A percentile compares a stretch with the other conserved stretches of the same genome.
Conservation (phyloP, 306 rosid species). For the Ziziphus jujuba region DNA sequence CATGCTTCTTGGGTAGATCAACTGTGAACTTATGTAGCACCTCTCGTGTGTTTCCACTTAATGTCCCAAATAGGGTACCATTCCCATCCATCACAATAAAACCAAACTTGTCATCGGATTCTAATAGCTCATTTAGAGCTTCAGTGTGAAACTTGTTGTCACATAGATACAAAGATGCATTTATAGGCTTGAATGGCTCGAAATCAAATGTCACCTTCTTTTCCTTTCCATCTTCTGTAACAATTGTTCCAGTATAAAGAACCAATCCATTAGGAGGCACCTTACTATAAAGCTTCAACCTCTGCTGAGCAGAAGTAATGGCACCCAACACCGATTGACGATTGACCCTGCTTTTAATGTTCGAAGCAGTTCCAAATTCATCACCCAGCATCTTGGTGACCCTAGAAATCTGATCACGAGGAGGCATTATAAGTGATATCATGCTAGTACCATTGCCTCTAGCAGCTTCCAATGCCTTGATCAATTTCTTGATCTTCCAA, state of each 20-base stretch:
- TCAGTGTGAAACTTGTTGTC: slow-evolving; percentile 91
- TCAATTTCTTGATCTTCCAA: slow-evolving; percentile 92
- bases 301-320: slow-evolving; percentile 86
- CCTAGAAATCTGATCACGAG: slow-evolving; percentile 84
- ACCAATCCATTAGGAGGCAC: slow-evolving; percentile 92
- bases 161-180: slow-evolving; percentile 84
- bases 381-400: slow-evolving; percentile 96
- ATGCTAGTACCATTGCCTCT: slow-evolving; percentile 94
- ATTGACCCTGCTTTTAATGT: slow-evolving; percentile 88
- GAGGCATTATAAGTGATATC: slow-evolving; percentile 95
- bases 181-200: slow-evolving; percentile 87
- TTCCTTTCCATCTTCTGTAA: slow-evolving; percentile 90
- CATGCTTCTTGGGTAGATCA: slow-evolving; percentile 85
- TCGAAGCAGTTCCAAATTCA: slow-evolving; percentile 94
- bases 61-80: slow-evolving; percentile 85
- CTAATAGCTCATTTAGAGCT: slow-evolving; percentile 81
- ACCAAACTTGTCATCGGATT: slow-evolving; percentile 91
- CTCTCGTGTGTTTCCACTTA: slow-evolving; percentile 88
- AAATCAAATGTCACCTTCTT: slow-evolving; percentile 91
- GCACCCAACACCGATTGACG: slow-evolving; percentile 87
- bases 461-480: slow-evolving; percentile 83
- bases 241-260: slow-evolving; percentile 79
- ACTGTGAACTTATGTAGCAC: slow-evolving; percentile 85
- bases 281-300: slow-evolving; percentile 81
- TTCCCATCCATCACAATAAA: slow-evolving; percentile 91